phyloP scores from a whole-genome alignment of 225 moss, liverwort and hornwort species.

The Sphagnum tenellum region DNA sequence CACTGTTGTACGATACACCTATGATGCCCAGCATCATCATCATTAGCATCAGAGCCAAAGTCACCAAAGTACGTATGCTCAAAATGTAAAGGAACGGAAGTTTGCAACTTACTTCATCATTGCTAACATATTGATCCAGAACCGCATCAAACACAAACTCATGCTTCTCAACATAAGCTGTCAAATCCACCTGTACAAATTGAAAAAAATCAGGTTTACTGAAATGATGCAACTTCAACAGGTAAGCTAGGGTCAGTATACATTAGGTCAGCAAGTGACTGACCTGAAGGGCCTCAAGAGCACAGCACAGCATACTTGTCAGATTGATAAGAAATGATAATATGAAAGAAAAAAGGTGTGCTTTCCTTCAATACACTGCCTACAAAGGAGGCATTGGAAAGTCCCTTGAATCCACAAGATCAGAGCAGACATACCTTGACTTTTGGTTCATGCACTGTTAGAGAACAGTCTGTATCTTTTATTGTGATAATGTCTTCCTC shows the following conservation, averaged over 20 bases:
- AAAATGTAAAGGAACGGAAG: background rate
- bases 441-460: constrained; percentile 97
- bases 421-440: constrained; percentile 51
- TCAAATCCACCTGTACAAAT: constrained; percentile 81
- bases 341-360: too few relatives aligned
- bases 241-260: background rate
- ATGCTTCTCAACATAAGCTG: constrained; percentile 95
- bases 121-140: constrained; percentile 96
- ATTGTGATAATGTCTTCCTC: constrained; percentile 95
- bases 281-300: too few relatives aligned
- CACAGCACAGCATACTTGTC: background rate
- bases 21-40: constrained; percentile 10
- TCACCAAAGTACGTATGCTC: background rate
- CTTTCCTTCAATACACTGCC: too few relatives aligned
- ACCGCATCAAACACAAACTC: constrained; percentile 99
- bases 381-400: too few relatives aligned
- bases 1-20: constrained; percentile 97
- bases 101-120: constrained; percentile 66
- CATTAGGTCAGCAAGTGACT: too few relatives aligned
- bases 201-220: background rate
- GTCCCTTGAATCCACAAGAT: too few relatives aligned
- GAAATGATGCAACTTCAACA: background rate
- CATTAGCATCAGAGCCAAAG: constrained; percentile 1
- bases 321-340: background rate
- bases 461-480: constrained; percentile 54